A percentile compares a stretch with the other conserved stretches of the same genome.
These are phyloP conservation scores for Aspergillus melleus DNA, from an alignment of 2,329 filamentous ascomycete species.

Conservation along the genomic window DNA sequence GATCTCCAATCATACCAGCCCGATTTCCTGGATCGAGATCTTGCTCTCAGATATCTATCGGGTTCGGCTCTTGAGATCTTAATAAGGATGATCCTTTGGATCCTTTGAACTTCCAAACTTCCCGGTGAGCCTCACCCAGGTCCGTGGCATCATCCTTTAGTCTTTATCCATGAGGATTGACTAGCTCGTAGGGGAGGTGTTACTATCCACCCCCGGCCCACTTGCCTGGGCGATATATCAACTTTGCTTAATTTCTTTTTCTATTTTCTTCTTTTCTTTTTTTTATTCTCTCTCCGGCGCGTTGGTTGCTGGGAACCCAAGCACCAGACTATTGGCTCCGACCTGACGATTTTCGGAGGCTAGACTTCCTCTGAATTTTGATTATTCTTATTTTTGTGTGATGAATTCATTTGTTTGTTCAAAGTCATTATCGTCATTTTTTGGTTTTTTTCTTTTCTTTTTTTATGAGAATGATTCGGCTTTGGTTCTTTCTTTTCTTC, in stretches of 20 bases:
- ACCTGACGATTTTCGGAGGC: neutral
- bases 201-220: neutral
- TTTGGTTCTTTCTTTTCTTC: neutral
- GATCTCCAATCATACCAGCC: constrained; percentile 4
- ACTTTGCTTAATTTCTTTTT: neutral
- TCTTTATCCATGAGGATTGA: neutral
- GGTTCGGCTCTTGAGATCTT: neutral
- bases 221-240: neutral
- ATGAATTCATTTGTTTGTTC: constrained; percentile 1
- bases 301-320: neutral
- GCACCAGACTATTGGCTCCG: neutral
- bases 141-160: neutral
- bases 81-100: neutral
- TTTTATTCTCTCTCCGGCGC: neutral
- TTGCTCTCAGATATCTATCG: neutral
- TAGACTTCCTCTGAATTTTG: neutral
- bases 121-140: neutral
- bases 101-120: neutral
- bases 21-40: constrained; percentile 3
- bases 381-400: neutral
- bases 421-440: neutral
- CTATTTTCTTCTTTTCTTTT: neutral
- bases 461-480: neutral
- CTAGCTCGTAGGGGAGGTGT: neutral
- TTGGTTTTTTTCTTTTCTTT: neutral